A percentile compares a stretch with the other conserved stretches of the same genome.
Evolutionary conservation across 2,329 filamentous ascomycete genomes (phyloP).

Genomic region (Pezicula rhizophila): DNA sequence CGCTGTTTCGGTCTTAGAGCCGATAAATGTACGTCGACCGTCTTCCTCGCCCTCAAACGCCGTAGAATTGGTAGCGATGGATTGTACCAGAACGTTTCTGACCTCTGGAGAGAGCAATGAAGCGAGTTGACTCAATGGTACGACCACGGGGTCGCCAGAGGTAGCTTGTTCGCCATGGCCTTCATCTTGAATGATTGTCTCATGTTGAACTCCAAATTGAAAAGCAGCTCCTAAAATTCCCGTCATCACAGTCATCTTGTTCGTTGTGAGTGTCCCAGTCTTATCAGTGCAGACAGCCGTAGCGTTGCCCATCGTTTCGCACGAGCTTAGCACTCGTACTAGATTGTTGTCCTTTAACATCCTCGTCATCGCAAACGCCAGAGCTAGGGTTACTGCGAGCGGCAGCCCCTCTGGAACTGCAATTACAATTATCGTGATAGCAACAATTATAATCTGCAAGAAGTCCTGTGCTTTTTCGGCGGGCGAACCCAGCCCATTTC

Average conservation of each 20-base stretch:
- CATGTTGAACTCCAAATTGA: slow-evolving; percentile 40
- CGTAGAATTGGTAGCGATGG: slow-evolving; percentile 62
- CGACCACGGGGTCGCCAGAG: too few relatives aligned
- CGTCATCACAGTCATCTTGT: slow-evolving; percentile 71
- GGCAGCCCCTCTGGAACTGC: slow-evolving; percentile 64
- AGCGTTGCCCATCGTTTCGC: slow-evolving; percentile 67
- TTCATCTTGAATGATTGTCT: too few relatives aligned
- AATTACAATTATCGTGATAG: slow-evolving; percentile 63
- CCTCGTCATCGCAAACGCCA: slow-evolving; percentile 61
- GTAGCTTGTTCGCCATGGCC: too few relatives aligned
- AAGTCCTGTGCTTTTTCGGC: slow-evolving; percentile 56
- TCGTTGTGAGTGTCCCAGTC: slow-evolving; percentile 69
- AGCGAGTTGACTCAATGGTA: too few relatives aligned
- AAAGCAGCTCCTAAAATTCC: slow-evolving; percentile 57
- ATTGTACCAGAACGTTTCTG: slow-evolving; percentile 47
- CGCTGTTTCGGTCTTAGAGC: slow-evolving; percentile 74
- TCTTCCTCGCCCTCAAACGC: slow-evolving; percentile 62
- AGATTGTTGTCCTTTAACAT: slow-evolving; percentile 67
- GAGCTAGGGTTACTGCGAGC: slow-evolving; percentile 60
- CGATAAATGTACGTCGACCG: slow-evolving; percentile 56
- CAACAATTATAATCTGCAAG: slow-evolving; percentile 56
- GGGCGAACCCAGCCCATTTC: slow-evolving; percentile 34
- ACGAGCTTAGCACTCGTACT: slow-evolving; percentile 60
- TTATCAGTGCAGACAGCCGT: slow-evolving; percentile 77
- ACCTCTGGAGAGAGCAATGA: slow-evolving; percentile 8